These are phyloP conservation scores for Phialophora macrospora DNA, from an alignment of 2,329 filamentous ascomycete species.

Conservation along the genomic window DNA sequence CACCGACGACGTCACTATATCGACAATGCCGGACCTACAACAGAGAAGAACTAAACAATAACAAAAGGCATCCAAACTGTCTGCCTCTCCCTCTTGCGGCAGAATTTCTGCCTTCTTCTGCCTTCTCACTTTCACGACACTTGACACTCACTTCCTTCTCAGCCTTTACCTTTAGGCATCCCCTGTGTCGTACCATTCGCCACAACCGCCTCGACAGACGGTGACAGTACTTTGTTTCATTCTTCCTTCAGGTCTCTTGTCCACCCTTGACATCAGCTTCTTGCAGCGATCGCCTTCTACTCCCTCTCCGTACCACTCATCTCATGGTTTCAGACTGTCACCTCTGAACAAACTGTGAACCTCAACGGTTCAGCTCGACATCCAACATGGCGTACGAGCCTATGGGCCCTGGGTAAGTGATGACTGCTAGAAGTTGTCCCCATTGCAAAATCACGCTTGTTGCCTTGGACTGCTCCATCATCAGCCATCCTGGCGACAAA, in stretches of 20 bases:
- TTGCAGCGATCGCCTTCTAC: neutral
- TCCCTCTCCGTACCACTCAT: neutral
- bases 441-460: neutral
- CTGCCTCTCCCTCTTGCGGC: slow-evolving; percentile 1
- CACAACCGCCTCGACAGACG: neutral
- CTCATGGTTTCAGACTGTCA: neutral
- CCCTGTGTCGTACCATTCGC: neutral
- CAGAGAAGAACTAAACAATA: neutral
- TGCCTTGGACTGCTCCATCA: neutral
- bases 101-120: neutral
- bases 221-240: neutral
- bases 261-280: neutral
- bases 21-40: neutral
- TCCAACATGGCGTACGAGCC: slow-evolving; percentile 13
- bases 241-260: neutral
- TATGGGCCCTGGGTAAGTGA: slow-evolving; percentile 17
- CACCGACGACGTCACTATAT: neutral
- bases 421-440: neutral
- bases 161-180: neutral
- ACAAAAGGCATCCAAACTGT: neutral
- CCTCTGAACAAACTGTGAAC: neutral
- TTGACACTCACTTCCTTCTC: neutral
- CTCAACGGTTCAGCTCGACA: neutral
- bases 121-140: neutral
- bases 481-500: neutral